phyloP scores from a whole-genome alignment of 805 yeast species.

The Cyberlindnera bimundalis region DNA sequence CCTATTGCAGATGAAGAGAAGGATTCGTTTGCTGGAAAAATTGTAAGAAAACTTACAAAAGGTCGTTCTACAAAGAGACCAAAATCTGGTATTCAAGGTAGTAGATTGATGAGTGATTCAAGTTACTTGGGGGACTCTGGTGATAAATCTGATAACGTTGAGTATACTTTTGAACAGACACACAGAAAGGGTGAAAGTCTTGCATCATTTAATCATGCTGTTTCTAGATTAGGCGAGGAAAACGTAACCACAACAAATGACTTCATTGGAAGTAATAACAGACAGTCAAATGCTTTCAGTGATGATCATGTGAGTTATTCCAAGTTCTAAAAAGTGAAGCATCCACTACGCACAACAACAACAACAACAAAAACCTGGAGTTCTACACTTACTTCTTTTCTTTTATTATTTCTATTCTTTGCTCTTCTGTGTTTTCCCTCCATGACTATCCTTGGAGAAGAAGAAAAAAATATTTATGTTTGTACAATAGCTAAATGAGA shows the following conservation, averaged over 20 bases:
- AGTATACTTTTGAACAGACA: constrained; percentile 11
- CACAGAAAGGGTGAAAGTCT: constrained; percentile 20
- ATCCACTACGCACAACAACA: too few relatives aligned
- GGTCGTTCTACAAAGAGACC: constrained; percentile 22
- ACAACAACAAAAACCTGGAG: too few relatives aligned
- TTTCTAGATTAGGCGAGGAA: constrained; percentile 8
- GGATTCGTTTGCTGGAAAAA: constrained; percentile 39
- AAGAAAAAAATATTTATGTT: not conserved
- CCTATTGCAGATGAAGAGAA: constrained; percentile 33
- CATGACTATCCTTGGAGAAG: not conserved
- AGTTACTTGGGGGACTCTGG: constrained; percentile 6
- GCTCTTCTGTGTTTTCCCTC: not conserved
- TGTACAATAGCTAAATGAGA: not conserved
- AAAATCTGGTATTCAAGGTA: constrained; percentile 15
- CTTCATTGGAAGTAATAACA: constrained; percentile 16
- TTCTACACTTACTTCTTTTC: too few relatives aligned
- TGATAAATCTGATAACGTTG: not conserved
- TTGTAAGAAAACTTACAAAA: constrained; percentile 41
- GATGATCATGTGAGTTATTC: constrained; percentile 9
- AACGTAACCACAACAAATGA: constrained; percentile 20
- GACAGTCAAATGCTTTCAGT: constrained; percentile 1
- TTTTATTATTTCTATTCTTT: not conserved
- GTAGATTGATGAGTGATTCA: constrained; percentile 15
- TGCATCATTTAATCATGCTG: constrained; percentile 20
- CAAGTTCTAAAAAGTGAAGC: constrained; percentile 8